Base-by-base conservation (phyloP, 345 rosid genomes). In the Barbarea vulgaris region DNA sequence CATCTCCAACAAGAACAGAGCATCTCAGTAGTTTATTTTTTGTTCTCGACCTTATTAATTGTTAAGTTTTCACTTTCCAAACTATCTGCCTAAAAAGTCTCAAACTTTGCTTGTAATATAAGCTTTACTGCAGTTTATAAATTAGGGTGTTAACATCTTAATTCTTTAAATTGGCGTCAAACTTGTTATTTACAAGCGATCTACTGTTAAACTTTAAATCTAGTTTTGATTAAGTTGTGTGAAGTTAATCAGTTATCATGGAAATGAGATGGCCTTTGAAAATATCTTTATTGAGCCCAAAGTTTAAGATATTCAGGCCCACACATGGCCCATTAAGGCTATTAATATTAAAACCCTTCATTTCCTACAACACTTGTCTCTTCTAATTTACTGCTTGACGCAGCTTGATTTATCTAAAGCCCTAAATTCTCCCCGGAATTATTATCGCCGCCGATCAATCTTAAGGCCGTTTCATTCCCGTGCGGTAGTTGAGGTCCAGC, bases 1-100 rank as follows among this genome's bases (percentile, higher is more conserved):
- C 53, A 89, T 94, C 61, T 79, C 86, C 13, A 75, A 59, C 55
- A 94, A 88, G 86, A 83, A 75, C 81, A 85, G 76, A 76, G 77
- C 55, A 67, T 80, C 83, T 63, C 77, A 70, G 14, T 83, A 44
- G 21, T 44, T 42, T 42, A 5, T 14, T 42, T 14, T 14, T 6
- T 42, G 47, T 15, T 42, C 18, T 42, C 47, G 0, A 5, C 7
- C 8, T 14, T 0, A 2, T 18, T n/a, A n/a, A 17, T 44, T 44
- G 50, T 44, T 44, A 44, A 44, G 50, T n/a, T 42, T 15, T 42
- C 19, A 15, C 19, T 6, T 17, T n/a, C n/a, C n/a, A n/a, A n/a
- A n/a, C n/a, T n/a, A 44, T 44, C n/a, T 4, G 33, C 39, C 63
- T 61, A 7, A 51, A 18, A 36, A 17, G 10, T 65, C 28, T 5